A percentile compares a stretch with the other conserved stretches of the same genome.
Evolutionary conservation across 2,329 filamentous ascomycete genomes (phyloP).

Genomic region (Fusarium sororula): DNA sequence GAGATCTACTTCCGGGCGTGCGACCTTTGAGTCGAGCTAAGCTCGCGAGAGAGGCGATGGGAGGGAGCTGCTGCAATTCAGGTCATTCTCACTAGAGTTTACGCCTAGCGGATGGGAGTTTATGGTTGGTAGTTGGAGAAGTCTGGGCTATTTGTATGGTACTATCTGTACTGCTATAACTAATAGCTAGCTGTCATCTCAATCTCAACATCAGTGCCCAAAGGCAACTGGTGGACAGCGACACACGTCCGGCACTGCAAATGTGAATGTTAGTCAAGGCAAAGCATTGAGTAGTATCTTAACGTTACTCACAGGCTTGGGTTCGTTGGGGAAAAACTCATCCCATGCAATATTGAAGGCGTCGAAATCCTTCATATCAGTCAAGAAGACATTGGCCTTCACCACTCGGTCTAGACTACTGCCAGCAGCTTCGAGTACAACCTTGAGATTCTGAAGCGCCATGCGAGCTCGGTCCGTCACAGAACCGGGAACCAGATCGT

Average conservation of each 20-base stretch:
- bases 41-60: not conserved
- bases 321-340: not conserved
- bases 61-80: not conserved
- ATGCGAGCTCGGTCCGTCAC: not conserved
- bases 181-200: not conserved
- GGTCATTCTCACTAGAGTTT: not conserved
- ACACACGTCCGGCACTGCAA: not conserved
- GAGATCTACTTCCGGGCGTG: not conserved
- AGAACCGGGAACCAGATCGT: not conserved
- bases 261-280: not conserved
- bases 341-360: constrained; percentile 6
- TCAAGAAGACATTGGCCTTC: constrained; percentile 8
- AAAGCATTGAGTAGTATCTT: no score
- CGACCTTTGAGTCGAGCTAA: not conserved
- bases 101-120: not conserved
- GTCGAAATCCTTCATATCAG: not conserved
- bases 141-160: rapidly evolving
- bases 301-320: not conserved
- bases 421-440: not conserved
- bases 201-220: constrained; percentile 10
- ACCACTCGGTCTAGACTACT: not conserved
- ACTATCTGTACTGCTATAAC: rapidly evolving
- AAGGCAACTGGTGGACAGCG: not conserved
- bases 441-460: not conserved
- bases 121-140: not conserved